These are phyloP conservation scores for Rhizopus arrhizus DNA, from an alignment of 371 early-diverging fungal species.

Conservation along the genomic window DNA sequence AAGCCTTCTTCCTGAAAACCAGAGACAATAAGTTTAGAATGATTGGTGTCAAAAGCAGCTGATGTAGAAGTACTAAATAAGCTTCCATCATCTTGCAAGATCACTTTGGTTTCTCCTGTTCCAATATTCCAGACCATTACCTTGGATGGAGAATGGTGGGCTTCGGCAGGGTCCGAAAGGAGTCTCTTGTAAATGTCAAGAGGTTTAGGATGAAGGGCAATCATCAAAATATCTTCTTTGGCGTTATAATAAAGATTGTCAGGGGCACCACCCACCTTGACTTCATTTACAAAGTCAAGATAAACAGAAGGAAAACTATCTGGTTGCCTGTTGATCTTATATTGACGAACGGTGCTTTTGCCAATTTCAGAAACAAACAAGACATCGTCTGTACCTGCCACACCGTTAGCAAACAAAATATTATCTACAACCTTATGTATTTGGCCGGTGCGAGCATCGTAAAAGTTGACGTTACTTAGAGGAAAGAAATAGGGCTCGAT, in stretches of 20 bases:
- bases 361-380: slow-evolving; percentile 41
- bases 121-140: slow-evolving; percentile 33
- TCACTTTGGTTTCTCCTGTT: slow-evolving; percentile 19
- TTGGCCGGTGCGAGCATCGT: slow-evolving; percentile 32
- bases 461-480: slow-evolving; percentile 32
- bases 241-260: slow-evolving; percentile 38
- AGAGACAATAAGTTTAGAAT: slow-evolving; percentile 32
- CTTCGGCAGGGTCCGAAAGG: background rate
- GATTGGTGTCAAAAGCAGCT: slow-evolving; percentile 26
- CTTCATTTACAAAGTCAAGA: slow-evolving; percentile 21
- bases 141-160: slow-evolving; percentile 29
- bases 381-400: slow-evolving; percentile 32
- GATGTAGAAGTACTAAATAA: slow-evolving; percentile 36
- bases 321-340: slow-evolving; percentile 16
- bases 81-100: slow-evolving; percentile 39
- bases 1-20: slow-evolving; percentile 40
- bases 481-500: slow-evolving; percentile 35
- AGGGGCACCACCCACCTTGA: slow-evolving; percentile 30
- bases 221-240: slow-evolving; percentile 22
- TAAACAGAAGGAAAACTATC: slow-evolving; percentile 10
- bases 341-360: slow-evolving; percentile 22
- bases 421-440: slow-evolving; percentile 30
- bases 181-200: slow-evolving; percentile 24
- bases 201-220: slow-evolving; percentile 41
- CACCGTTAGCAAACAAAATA: slow-evolving; percentile 43